These are phyloP conservation scores for Castanopsis chinensis DNA, from an alignment of 306 rosid genomes.

Conservation along the genomic window DNA sequence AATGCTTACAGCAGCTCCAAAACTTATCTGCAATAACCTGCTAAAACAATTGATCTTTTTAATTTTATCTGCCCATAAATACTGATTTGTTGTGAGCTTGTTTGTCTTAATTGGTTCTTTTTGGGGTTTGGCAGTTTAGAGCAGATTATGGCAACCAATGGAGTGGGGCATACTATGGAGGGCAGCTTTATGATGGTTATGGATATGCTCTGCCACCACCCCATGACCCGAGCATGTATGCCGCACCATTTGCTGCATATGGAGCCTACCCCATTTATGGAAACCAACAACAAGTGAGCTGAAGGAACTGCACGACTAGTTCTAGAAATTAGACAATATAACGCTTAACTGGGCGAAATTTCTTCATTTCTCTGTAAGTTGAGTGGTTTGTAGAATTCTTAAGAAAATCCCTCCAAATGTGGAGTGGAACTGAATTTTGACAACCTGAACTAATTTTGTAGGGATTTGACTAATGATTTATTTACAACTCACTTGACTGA, in stretches of 20 bases:
- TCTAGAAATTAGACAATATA: conserved; percentile 29
- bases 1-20: neutral
- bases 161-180: conserved; percentile 80
- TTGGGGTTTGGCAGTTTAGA: conserved; percentile 53
- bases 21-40: neutral
- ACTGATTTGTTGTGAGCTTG: conserved; percentile 15
- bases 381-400: conserved; percentile 45
- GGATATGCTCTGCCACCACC: conserved; percentile 79
- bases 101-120: conserved; percentile 17
- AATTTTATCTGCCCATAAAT: neutral
- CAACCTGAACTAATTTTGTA: conserved; percentile 47
- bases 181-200: conserved; percentile 77
- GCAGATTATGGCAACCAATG: conserved; percentile 67
- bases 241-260: conserved; percentile 56
- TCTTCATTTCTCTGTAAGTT: conserved; percentile 41
- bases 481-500: conserved; percentile 40
- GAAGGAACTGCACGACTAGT: conserved; percentile 40
- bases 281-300: conserved; percentile 93
- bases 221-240: conserved; percentile 80
- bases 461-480: conserved; percentile 62
- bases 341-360: conserved; percentile 27
- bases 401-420: conserved; percentile 60
- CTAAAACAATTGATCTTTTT: neutral
- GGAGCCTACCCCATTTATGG: conserved; percentile 85
- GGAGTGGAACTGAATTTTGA: conserved; percentile 93